Evolutionary conservation across 805 yeast genomes (phyloP).

Genomic region (Hanseniaspora vineae): DNA sequence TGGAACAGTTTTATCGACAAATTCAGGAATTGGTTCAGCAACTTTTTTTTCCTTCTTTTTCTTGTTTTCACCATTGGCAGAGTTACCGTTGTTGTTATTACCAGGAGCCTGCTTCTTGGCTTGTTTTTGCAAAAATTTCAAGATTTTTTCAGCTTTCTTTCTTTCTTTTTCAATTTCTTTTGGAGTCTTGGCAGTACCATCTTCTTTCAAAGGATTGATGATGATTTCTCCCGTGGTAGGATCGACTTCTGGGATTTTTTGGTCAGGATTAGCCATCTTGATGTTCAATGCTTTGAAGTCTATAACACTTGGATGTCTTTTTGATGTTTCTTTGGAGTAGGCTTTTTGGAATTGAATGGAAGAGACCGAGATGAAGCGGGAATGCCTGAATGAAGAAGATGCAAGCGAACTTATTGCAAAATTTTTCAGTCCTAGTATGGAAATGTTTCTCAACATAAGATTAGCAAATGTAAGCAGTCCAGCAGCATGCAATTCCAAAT

Average conservation of each 20-base stretch:
- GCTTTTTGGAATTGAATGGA: too few relatives aligned
- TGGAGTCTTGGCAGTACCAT: constrained; percentile 48
- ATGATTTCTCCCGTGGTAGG: constrained; percentile 25
- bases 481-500: too few relatives aligned
- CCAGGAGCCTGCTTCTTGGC: constrained; percentile 39
- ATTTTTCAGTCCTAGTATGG: too few relatives aligned
- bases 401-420: too few relatives aligned
- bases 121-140: constrained; percentile 76
- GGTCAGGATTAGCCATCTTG: constrained; percentile 5
- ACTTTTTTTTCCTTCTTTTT: constrained; percentile 57
- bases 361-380: too few relatives aligned
- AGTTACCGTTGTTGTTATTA: constrained; percentile 27
- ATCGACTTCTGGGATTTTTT: constrained; percentile 20
- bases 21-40: constrained; percentile 70
- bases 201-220: constrained; percentile 26
- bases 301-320: background rate
- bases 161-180: constrained; percentile 79
- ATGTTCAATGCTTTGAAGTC: background rate
- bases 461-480: too few relatives aligned
- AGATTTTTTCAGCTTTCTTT: constrained; percentile 77
- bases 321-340: background rate
- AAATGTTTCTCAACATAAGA: too few relatives aligned
- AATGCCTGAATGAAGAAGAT: too few relatives aligned
- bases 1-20: constrained; percentile 65
- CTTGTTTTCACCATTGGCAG: constrained; percentile 41